Conservation (phyloP, 2,329 filamentous ascomycete species). For the Colletotrichum sp. region DNA sequence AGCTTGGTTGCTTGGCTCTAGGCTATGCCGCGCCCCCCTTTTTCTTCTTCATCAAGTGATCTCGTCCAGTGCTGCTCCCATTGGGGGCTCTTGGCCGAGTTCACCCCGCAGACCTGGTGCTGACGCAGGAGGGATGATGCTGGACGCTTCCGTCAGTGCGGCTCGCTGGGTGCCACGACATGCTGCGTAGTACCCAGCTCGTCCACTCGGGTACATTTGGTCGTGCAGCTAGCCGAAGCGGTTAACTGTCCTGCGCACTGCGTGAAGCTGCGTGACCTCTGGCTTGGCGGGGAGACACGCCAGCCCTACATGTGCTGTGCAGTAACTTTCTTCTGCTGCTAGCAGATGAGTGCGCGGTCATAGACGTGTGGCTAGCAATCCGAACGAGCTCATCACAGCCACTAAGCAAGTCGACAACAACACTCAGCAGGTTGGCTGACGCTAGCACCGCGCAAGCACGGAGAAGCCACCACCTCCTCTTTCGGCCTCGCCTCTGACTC, state of each 20-base stretch:
- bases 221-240: neutral
- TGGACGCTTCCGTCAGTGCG: conserved; percentile 8
- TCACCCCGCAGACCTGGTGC: conserved; percentile 11
- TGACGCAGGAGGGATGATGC: conserved; percentile 11
- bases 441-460: conserved; percentile 9
- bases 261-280: neutral
- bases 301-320: conserved; percentile 16
- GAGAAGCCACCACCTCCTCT: neutral
- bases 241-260: neutral
- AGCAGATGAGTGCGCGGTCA: neutral
- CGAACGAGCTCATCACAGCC: neutral
- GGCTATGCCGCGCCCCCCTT: neutral
- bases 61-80: neutral
- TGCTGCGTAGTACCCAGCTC: neutral
- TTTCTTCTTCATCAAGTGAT: neutral
- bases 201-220: conserved; percentile 7
- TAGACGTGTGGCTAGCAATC: neutral
- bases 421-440: neutral
- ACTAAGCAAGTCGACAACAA: neutral
- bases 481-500: neutral
- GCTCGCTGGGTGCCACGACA: neutral
- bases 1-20: neutral
- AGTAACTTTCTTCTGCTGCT: neutral
- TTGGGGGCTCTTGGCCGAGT: neutral
- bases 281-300: neutral